These are phyloP conservation scores for Diplodia corticola DNA, from an alignment of 2,329 filamentous ascomycete genomes.

Conservation along the genomic window DNA sequence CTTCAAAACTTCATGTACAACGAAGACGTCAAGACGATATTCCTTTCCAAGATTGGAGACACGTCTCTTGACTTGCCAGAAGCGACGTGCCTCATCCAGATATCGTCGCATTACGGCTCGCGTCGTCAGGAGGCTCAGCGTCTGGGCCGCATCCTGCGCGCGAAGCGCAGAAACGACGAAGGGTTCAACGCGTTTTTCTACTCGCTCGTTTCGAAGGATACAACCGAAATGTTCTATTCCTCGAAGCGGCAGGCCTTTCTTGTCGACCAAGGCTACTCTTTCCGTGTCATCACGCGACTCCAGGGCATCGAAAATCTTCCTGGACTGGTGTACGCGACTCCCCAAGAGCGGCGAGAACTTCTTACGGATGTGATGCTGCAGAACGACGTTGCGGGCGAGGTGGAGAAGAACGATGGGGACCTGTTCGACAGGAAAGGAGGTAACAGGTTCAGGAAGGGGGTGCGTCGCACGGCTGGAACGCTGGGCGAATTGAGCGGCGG, in stretches of 20 bases:
- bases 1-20: conserved; percentile 96
- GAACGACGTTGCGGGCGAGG: conserved; percentile 66
- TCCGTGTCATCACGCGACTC: conserved; percentile 97
- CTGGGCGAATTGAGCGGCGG: conserved; percentile 85
- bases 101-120: conserved; percentile 95
- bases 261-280: conserved; percentile 96
- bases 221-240: conserved; percentile 96
- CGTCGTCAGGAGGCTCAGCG: conserved; percentile 95
- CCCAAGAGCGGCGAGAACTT: conserved; percentile 79
- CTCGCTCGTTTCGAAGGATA: conserved; percentile 94
- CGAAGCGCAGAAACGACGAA: conserved; percentile 94
- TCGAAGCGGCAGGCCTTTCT: conserved; percentile 95
- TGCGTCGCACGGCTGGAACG: conserved; percentile 78
- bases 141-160: conserved; percentile 86
- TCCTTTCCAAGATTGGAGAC: conserved; percentile 96
- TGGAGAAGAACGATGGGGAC: conserved; percentile 70
- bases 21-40: conserved; percentile 84
- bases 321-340: conserved; percentile 75
- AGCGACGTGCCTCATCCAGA: conserved; percentile 94
- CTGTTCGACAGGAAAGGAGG: conserved; percentile 60
- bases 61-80: conserved; percentile 97
- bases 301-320: conserved; percentile 85
- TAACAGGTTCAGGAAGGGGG: conserved; percentile 52
- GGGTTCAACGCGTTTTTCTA: conserved; percentile 99
- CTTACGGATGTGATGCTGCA: conserved; percentile 87